Evolutionary conservation across 805 yeast species (phyloP), one percentile per base, ranked within the genome.

Genomic region (Starmera dryadoides): DNA sequence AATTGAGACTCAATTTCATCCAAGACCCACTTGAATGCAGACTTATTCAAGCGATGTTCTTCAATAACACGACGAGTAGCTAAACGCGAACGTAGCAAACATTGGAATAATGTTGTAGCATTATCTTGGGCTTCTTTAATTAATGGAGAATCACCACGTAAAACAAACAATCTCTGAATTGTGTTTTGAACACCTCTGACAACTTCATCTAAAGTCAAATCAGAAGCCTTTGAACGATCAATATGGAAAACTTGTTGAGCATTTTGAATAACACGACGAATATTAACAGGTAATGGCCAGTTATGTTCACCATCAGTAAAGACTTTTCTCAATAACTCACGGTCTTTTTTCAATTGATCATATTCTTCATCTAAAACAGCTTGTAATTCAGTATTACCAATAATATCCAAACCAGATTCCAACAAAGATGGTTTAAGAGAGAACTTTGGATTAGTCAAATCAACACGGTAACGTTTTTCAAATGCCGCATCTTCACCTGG

Each of bases 241-340:
- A 86, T 79, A 55, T 85, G 93, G 81, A 93, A 93, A 43, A 93
- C 88, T 60, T 91, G 96, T 65, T 91, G 98, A 11, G 98, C 91
- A 58, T 93, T 94, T 63, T 93, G 98, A 46, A 93, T 73, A 46
- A 94, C 82, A 73, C 99, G 95, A 59, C 97, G 85, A 53, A 93
- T 77, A 57, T 94, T 93, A 20, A 93, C 98, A 23, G 99, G 99
- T 49, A 94, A 71, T 42, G 98, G 98, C 97, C 98, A 91, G 61
- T 82, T 86, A 55, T 78, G 81, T 59, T 93, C 99, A 70, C 98
- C 98, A 53, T 84, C 87, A 36, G 83, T 74, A 68, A 94, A 94
- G 33, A 91, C 86, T 19, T 73, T 75, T 65, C 98, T 80, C 59
- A 94, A 68, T 52, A 81, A 79, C 19, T 63, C 64, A 65, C 99